phyloP scores from a whole-genome alignment of 1,284 basidiomycete genomes.

The Puccinia horiana region DNA sequence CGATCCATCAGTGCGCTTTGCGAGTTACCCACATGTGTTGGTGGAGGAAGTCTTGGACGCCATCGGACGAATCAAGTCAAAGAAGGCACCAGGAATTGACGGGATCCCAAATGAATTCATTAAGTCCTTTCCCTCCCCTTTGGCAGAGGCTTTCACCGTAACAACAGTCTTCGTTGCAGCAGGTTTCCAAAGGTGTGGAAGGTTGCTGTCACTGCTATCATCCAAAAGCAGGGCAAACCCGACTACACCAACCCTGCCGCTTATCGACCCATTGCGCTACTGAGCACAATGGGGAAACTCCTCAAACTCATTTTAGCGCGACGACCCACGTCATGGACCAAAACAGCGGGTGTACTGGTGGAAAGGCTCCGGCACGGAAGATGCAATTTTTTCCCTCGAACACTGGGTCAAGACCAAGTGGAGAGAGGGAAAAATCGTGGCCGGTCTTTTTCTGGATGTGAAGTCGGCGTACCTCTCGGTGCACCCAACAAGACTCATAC shows the following conservation, averaged over 20 bases:
- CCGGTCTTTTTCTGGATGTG: conserved; percentile 2
- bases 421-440: not conserved
- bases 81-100: conserved; percentile 22
- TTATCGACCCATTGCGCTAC: conserved; percentile 4
- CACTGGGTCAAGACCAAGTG: not conserved
- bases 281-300: conserved; percentile 1
- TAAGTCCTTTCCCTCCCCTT: not conserved
- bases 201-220: not conserved
- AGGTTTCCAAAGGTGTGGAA: not conserved
- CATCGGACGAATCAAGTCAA: not conserved
- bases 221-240: not conserved
- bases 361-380: too few species aligned
- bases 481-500: not conserved
- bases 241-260: not conserved
- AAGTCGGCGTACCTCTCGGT: conserved; percentile 13
- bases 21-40: not conserved
- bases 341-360: not conserved
- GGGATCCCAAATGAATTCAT: not conserved
- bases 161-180: not conserved
- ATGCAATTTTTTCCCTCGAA: too few species aligned
- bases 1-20: not conserved
- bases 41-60: not conserved
- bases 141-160: not conserved
- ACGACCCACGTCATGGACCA: not conserved
- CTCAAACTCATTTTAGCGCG: not conserved